Base-by-base conservation (phyloP, 2,329 filamentous ascomycete species). In the Penicillium vulpinum region DNA sequence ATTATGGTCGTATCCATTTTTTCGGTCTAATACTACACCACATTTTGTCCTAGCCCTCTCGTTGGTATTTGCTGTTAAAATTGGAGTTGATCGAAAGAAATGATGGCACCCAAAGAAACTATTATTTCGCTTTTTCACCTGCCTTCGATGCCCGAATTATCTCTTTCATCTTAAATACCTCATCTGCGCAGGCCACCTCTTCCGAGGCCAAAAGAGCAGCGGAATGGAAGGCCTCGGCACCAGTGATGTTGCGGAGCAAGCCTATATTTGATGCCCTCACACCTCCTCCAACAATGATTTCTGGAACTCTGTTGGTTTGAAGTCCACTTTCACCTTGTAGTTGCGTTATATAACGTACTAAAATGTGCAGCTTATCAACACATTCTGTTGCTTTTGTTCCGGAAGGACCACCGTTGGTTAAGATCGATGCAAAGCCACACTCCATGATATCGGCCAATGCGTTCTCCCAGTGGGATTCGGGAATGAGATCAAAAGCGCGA, bases 241-340 rank as follows among this genome's bases (percentile, higher is more conserved):
- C 61, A 2, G 73, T 72, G 26, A 57, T 61, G 10, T 56, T 45
- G 49, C 56, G 69, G 36, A 83, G 57, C 9, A 52, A 51, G 24
- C 58, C 59, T 31, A 81, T 55, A 68, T 83, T 83, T 5, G 43
- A 62, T 22, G 76, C 70, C 46, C 81, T 72, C 5, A 85, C 74
- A 1, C 81, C 80, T 38, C 82, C 82, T 0, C 82, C 82, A 16
- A 79, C 68, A 56, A 85, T 81, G 24, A 85, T 68, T 0, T 70
- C 65, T 31, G 82, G 45, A 18, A 52, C 28, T n/a, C 8, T 36
- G 2, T 21, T 43, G 21, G 16, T 11, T 3, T 16, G 22, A 5
- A 21, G 6, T 3, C 21, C 6, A 6, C 15, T 13, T 18, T 9
- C 4, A 11, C 18, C 18, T 22, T 33, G 13, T 4, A 39, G 5